These are phyloP conservation scores for Baeospora myosura DNA, from an alignment of 1,284 basidiomycete species.

Conservation along the genomic window DNA sequence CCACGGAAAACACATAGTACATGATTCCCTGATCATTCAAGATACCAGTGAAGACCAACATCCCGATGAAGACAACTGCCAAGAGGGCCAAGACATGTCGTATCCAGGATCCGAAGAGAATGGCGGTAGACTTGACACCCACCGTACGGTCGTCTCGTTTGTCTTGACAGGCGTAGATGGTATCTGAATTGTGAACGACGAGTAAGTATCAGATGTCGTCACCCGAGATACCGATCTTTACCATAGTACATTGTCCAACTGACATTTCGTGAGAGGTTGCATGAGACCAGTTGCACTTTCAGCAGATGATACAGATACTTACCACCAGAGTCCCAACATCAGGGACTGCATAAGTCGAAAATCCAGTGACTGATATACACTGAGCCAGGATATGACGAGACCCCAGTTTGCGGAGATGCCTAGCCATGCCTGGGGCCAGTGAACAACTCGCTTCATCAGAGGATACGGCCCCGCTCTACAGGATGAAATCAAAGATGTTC, in stretches of 20 bases:
- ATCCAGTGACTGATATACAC: not conserved
- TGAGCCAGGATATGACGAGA: not conserved
- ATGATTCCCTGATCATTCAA: not conserved
- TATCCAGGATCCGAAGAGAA: not conserved
- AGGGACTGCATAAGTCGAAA: not conserved
- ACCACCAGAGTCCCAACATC: not conserved
- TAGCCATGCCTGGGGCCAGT: not conserved
- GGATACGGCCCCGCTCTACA: not conserved
- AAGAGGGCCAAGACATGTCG: not conserved
- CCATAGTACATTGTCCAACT: constrained; percentile 2
- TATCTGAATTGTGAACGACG: not conserved
- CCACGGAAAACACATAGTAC: not conserved
- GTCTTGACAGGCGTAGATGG: constrained; percentile 2
- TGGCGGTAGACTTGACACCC: constrained; percentile 1
- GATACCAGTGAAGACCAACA: not conserved
- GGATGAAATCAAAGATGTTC: too few species aligned
- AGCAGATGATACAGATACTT: not conserved
- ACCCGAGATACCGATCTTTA: not conserved
- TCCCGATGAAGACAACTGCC: not conserved
- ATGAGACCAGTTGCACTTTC: not conserved
- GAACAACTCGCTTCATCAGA: not conserved
- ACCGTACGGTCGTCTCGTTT: not conserved
- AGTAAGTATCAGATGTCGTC: not conserved
- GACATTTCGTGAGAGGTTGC: not conserved
- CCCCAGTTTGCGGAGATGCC: not conserved